phyloP scores from a whole-genome alignment of 148 eudicot species.

The Beta vulgaris region DNA sequence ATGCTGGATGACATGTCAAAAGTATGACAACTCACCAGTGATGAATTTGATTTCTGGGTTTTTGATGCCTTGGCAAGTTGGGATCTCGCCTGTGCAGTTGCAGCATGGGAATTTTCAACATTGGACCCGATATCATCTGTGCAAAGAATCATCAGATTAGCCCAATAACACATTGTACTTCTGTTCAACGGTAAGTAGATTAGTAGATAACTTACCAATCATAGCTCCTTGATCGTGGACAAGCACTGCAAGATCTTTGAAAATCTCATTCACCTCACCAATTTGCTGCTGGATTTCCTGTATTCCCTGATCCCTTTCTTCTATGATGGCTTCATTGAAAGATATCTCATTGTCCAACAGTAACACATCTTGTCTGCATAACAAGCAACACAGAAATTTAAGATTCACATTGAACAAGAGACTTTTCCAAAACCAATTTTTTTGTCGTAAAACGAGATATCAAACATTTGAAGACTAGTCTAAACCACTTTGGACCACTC shows the following conservation, averaged over 20 bases:
- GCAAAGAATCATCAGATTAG: not conserved
- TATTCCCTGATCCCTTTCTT: constrained; percentile 80
- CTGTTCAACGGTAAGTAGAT: not conserved
- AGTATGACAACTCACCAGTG: constrained; percentile 52
- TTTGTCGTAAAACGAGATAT: too few species aligned
- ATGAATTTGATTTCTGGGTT: constrained; percentile 83
- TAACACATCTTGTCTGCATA: constrained; percentile 64
- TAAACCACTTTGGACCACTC: too few species aligned
- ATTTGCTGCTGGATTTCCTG: constrained; percentile 79
- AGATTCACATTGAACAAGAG: constrained; percentile 13
- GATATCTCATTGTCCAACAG: constrained; percentile 66
- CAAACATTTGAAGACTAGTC: not conserved
- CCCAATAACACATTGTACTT: not conserved
- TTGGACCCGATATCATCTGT: constrained; percentile 81
- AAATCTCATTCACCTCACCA: constrained; percentile 82
- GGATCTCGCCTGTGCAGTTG: constrained; percentile 70
- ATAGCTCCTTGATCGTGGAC: constrained; percentile 82
- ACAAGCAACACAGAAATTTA: constrained; percentile 16
- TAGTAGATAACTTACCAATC: constrained; percentile 47
- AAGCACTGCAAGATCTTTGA: constrained; percentile 82
- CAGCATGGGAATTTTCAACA: constrained; percentile 70
- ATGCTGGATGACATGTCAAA: not conserved
- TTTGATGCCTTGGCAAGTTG: constrained; percentile 83
- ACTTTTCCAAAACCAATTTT: too few species aligned
- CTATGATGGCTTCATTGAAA: constrained; percentile 70